Evolutionary conservation across 495 filamentous ascomycete genomes (phyloP).

Genomic region (Cenococcum geophilum): DNA sequence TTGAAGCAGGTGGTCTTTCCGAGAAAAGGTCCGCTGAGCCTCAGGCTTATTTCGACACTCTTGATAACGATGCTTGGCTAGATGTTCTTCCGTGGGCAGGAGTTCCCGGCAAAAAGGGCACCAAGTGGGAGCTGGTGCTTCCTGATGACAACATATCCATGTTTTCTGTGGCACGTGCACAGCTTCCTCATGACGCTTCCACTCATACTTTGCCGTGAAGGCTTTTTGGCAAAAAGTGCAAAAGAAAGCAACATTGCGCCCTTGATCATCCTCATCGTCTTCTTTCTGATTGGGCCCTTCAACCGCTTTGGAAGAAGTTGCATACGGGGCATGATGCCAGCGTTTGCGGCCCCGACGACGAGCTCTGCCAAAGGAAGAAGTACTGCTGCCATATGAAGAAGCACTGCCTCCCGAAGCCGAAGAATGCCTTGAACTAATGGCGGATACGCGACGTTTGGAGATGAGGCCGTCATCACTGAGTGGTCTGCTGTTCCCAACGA

Average conservation of each 20-base stretch:
- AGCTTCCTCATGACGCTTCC: constrained; percentile 26
- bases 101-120: constrained; percentile 14
- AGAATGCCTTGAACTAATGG: constrained; percentile 19
- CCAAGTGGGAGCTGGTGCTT: background rate
- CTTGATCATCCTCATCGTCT: background rate
- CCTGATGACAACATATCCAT: constrained; percentile 23
- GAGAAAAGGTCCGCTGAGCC: constrained; percentile 22
- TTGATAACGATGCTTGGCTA: constrained; percentile 16
- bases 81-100: background rate
- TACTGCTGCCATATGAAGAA: constrained; percentile 19
- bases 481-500: too few species aligned
- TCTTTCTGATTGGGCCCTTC: background rate
- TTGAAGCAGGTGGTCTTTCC: constrained; percentile 26
- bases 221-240: constrained; percentile 25
- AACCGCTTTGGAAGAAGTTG: background rate
- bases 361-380: constrained; percentile 21
- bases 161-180: constrained; percentile 22
- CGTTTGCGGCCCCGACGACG: constrained; percentile 19
- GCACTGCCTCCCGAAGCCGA: constrained; percentile 14
- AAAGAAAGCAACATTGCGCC: constrained; percentile 17
- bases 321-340: constrained; percentile 19
- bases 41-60: constrained; percentile 22
- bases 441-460: constrained; percentile 2
- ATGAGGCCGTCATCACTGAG: too few species aligned
- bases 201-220: constrained; percentile 26